These are phyloP conservation scores for Diplodia scrobiculata DNA, from an alignment of 2,329 filamentous ascomycete species.

Conservation along the genomic window DNA sequence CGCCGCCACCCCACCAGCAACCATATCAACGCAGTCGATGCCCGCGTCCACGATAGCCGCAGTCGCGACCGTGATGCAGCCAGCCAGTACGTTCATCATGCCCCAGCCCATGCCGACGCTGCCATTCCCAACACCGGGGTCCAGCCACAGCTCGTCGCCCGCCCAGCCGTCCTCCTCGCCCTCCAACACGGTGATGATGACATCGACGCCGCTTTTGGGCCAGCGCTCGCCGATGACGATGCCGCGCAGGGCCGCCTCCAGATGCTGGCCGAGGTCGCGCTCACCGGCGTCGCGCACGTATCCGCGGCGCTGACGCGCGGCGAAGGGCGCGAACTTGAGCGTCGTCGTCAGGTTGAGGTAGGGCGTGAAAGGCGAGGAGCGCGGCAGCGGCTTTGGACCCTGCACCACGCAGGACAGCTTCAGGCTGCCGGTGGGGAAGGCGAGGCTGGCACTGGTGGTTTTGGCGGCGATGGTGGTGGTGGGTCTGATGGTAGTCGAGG, in stretches of 20 bases:
- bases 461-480: conserved; percentile 37
- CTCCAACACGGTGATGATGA: conserved; percentile 89
- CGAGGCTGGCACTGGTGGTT: conserved; percentile 40
- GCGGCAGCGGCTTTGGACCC: conserved; percentile 84
- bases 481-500: conserved; percentile 39
- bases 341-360: conserved; percentile 90
- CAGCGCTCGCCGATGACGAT: conserved; percentile 90
- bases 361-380: conserved; percentile 87
- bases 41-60: conserved; percentile 92
- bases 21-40: conserved; percentile 91
- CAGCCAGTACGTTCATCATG: conserved; percentile 85
- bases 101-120: conserved; percentile 65
- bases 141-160: conserved; percentile 53
- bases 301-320: conserved; percentile 76
- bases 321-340: conserved; percentile 96
- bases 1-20: conserved; percentile 86
- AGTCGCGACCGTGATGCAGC: conserved; percentile 90
- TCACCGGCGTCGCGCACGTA: conserved; percentile 85
- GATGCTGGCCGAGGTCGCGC: conserved; percentile 83
- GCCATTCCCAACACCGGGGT: conserved; percentile 51
- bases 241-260: conserved; percentile 86
- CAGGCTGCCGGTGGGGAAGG: conserved; percentile 64
- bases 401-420: conserved; percentile 94
- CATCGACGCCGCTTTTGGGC: conserved; percentile 98
- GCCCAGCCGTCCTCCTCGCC: conserved; percentile 80